A percentile compares a stretch with the other conserved stretches of the same genome.
Conservation (phyloP, 2,329 filamentous ascomycete species). For the Ophiocordyceps unilateralis region DNA sequence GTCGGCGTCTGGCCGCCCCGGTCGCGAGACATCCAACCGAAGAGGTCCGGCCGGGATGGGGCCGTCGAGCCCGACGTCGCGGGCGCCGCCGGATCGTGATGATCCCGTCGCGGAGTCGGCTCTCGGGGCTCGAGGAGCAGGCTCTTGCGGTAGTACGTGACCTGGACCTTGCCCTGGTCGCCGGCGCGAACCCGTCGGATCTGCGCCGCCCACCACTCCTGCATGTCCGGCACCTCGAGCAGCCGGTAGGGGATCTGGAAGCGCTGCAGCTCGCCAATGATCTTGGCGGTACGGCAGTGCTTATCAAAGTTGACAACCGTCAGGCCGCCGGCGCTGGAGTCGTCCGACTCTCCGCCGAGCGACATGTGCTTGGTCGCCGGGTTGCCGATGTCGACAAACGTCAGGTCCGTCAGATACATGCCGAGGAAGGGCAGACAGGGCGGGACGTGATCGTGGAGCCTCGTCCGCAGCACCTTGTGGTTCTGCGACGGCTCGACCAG, state of each 20-base stretch:
- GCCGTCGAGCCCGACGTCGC: slow-evolving; percentile 12
- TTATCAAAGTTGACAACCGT: slow-evolving; percentile 97
- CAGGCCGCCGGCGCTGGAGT: slow-evolving; percentile 48
- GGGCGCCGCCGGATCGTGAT: slow-evolving; percentile 14
- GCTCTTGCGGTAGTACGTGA: slow-evolving; percentile 62
- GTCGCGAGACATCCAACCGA: slow-evolving; percentile 34
- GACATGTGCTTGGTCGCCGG: slow-evolving; percentile 61
- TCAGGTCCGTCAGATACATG: slow-evolving; percentile 90
- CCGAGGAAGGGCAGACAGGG: slow-evolving; percentile 92
- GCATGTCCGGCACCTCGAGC: slow-evolving; percentile 67
- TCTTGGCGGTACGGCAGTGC: slow-evolving; percentile 82
- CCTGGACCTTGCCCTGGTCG: slow-evolving; percentile 38
- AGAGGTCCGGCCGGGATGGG: slow-evolving; percentile 22
- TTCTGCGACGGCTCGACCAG: slow-evolving; percentile 84
- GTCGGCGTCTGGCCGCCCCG: slow-evolving; percentile 15
- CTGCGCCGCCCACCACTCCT: slow-evolving; percentile 80
- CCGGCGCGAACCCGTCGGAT: slow-evolving; percentile 55
- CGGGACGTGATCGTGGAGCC: slow-evolving; percentile 70
- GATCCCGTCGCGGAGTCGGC: slow-evolving; percentile 14
- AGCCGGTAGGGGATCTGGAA: slow-evolving; percentile 91
- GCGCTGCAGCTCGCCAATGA: slow-evolving; percentile 86
- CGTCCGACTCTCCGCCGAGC: slow-evolving; percentile 27
- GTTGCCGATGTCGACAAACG: slow-evolving; percentile 91
- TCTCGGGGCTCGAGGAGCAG: slow-evolving; percentile 67
- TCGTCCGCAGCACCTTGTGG: slow-evolving; percentile 69